Evolutionary conservation across 2,329 filamentous ascomycete species (phyloP), one percentile per base, ranked within the genome.

Genomic region (Ophiostoma ips): DNA sequence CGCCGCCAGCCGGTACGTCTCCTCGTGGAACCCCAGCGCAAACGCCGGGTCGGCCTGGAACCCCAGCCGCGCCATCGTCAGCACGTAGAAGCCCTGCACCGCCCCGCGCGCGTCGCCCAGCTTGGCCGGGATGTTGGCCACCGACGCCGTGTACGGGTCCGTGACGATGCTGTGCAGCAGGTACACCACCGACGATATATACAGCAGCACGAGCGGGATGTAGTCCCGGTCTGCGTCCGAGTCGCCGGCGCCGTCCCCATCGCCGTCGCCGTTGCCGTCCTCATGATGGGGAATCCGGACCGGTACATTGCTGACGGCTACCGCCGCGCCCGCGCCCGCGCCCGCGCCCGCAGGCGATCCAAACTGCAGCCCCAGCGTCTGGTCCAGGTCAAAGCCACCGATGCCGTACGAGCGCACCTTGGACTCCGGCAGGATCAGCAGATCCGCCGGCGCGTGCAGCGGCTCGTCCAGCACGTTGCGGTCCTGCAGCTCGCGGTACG

Each of bases 41-140:
- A 94, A 72, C 11, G 92, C 75, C 9, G 85, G 64, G 30, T 87
- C 78, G 6, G 79, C 82, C 62, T 43, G 51, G 24, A 95, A 95
- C 0, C 86, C 87, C n/a, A 96, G 68, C 38, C 90, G 70, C 0
- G 87, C 88, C 41, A 98, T 68, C 2, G 80, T 79, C 10, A 95
- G 76, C 1, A 94, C 70, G 59, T 94, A 90, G 48, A 88, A 87
- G 12, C 37, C 50, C 60, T 95, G 87, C 48, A 79, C 77, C 0
- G 82, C 85, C 3, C 87, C 86, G 5, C 78, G 73, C 0, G 85
- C 76, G 9, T 76, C 75, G 0, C 75, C 72, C 5, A 95, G 70
- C 62, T 90, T 94, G 46, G 76, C 73, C 46, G 79, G 75, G 55
- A 94, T 77, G 56, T 90, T 77, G 18, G 68, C 68, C 6, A 65